These are phyloP conservation scores for Coemansia umbellata DNA, from an alignment of 192 early-diverging fungal species.

Conservation along the genomic window DNA sequence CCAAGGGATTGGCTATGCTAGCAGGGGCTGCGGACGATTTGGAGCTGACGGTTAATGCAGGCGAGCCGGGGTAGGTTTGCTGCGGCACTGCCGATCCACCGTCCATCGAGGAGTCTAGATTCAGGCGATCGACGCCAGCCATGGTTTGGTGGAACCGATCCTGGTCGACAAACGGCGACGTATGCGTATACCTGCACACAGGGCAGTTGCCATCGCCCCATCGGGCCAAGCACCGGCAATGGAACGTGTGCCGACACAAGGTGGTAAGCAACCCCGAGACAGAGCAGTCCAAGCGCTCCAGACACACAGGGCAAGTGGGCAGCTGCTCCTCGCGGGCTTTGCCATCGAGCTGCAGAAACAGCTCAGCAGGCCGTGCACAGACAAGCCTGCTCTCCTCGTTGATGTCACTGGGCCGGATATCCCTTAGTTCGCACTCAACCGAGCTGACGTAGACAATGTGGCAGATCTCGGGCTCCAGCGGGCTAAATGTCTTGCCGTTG, in stretches of 20 bases:
- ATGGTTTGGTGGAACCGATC: conserved; percentile 22
- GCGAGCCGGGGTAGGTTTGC: no score
- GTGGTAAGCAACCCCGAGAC: conserved; percentile 89
- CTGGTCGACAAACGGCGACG: conserved; percentile 37
- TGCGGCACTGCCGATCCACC: no score
- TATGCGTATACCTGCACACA: conserved; percentile 81
- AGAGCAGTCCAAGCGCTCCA: conserved; percentile 89
- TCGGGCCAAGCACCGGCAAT: conserved; percentile 84
- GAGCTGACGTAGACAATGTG: conserved; percentile 77
- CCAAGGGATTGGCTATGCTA: no score
- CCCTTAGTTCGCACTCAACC: conserved; percentile 60
- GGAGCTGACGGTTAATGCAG: no score
- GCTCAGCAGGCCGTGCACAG: conserved; percentile 6
- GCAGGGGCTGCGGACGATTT: no score
- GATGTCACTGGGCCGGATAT: conserved; percentile 31
- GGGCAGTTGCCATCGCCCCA: conserved; percentile 93
- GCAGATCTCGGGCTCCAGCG: conserved; percentile 80
- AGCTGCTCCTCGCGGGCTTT: conserved; percentile 53
- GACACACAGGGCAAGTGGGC: conserved; percentile 94
- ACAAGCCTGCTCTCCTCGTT: conserved; percentile 1
- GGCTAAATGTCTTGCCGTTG: conserved; percentile 83
- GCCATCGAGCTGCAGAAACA: conserved; percentile 23
- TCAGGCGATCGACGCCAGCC: conserved; percentile 10
- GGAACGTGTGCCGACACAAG: conserved; percentile 93
- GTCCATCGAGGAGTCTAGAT: no score